These are phyloP conservation scores for Huntiella omanensis DNA, from an alignment of 2,329 filamentous ascomycete species.

Conservation along the genomic window DNA sequence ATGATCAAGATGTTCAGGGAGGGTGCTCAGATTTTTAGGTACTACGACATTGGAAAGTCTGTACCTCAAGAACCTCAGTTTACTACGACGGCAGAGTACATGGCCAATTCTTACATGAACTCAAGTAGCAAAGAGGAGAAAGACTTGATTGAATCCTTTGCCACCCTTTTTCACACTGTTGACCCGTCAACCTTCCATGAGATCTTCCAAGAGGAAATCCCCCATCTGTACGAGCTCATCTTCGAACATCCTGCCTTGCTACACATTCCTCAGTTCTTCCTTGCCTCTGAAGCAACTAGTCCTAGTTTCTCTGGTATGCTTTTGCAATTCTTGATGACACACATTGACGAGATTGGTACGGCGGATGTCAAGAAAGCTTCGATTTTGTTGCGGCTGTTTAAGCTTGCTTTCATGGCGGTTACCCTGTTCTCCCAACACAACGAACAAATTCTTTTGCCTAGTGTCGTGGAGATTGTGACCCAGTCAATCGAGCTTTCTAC, in stretches of 20 bases:
- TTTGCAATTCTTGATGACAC: conserved; percentile 89
- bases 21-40: conserved; percentile 87
- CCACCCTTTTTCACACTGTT: conserved; percentile 94
- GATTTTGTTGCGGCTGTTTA: conserved; percentile 84
- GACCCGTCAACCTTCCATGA: conserved; percentile 97
- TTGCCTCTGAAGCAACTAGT: conserved; percentile 95
- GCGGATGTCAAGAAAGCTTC: conserved; percentile 83
- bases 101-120: conserved; percentile 88
- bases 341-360: conserved; percentile 85
- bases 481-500: conserved; percentile 94
- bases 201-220: conserved; percentile 94
- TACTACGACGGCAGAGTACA: conserved; percentile 64
- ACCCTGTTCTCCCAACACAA: conserved; percentile 90
- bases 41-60: conserved; percentile 80
- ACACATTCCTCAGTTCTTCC: conserved; percentile 92
- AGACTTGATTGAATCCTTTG: conserved; percentile 90
- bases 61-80: conserved; percentile 7
- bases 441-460: conserved; percentile 83
- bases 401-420: conserved; percentile 97
- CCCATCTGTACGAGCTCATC: conserved; percentile 90
- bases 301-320: conserved; percentile 98
- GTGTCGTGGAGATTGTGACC: conserved; percentile 93
- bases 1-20: conserved; percentile 96
- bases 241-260: conserved; percentile 88
- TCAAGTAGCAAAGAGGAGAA: conserved; percentile 93